Conservation (phyloP, 2,329 filamentous ascomycete genomes). For the Colletotrichum sp. region DNA sequence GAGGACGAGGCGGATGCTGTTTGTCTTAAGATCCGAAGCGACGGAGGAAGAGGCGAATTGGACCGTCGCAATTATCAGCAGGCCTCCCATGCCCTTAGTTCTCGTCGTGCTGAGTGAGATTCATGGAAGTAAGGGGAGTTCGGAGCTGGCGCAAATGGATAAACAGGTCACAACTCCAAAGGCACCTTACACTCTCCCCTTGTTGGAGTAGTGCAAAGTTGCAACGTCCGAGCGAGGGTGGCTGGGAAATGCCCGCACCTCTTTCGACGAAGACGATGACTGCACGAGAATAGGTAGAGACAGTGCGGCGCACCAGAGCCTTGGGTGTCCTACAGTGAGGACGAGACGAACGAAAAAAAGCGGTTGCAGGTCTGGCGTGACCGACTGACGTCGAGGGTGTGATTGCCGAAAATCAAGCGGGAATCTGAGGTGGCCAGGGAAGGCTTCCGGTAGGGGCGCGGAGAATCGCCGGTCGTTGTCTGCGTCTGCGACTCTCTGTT, state of each 20-base stretch:
- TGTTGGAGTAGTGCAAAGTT: constrained; percentile 2
- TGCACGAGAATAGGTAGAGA: constrained; percentile 2
- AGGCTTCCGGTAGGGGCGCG: not conserved
- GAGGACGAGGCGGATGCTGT: not conserved
- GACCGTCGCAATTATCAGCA: not conserved
- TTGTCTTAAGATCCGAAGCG: not conserved
- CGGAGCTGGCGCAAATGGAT: not conserved
- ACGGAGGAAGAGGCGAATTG: not conserved
- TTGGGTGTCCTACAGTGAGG: not conserved
- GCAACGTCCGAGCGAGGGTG: constrained; percentile 6
- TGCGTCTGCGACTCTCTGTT: not conserved
- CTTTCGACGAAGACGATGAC: not conserved
- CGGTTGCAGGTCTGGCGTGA: not conserved
- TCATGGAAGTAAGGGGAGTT: not conserved
- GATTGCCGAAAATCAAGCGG: constrained; percentile 4
- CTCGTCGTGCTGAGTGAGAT: not conserved
- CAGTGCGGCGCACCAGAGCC: not conserved
- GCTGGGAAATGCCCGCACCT: constrained; percentile 12
- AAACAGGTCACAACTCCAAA: not conserved
- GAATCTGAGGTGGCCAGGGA: not conserved
- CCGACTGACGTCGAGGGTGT: not conserved
- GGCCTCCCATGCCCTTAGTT: not conserved
- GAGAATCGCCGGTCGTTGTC: not conserved
- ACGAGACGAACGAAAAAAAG: not conserved
- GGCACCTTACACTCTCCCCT: not conserved